A percentile compares a stretch with the other conserved stretches of the same genome.
Evolutionary conservation across 169 alveolate genomes (phyloP).

Genomic region (Eimeria tenella): DNA sequence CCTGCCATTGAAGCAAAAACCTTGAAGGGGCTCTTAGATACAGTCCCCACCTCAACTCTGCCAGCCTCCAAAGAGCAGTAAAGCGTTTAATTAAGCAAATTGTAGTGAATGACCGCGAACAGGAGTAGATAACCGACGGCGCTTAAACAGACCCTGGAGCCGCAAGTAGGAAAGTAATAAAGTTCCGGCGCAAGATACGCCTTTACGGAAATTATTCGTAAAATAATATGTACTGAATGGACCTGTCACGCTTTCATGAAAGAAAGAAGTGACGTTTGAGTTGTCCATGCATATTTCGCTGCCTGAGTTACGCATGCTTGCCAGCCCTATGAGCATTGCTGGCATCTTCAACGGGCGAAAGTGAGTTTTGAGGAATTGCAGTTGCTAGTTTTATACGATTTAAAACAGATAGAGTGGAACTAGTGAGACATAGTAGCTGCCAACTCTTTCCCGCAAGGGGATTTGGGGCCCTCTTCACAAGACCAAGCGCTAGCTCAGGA

Average conservation of each 20-base stretch:
- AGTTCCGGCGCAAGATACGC: not conserved
- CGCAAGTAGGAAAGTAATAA: too few species aligned
- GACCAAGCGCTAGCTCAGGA: too few species aligned
- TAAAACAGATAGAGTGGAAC: not conserved
- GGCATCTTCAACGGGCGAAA: not conserved
- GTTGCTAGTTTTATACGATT: not conserved
- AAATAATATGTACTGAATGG: not conserved
- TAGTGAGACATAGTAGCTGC: not conserved
- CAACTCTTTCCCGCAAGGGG: not conserved
- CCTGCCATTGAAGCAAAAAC: too few species aligned
- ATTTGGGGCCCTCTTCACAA: not conserved
- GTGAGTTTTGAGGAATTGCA: not conserved
- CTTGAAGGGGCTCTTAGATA: too few species aligned
- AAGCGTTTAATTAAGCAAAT: too few species aligned
- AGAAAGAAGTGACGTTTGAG: not conserved
- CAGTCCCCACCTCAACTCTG: too few species aligned
- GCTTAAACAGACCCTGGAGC: too few species aligned
- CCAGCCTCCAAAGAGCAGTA: too few species aligned
- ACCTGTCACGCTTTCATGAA: not conserved
- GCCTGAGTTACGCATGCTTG: conserved; percentile 22
- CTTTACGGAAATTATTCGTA: too few species aligned
- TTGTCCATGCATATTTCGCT: not conserved
- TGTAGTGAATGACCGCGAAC: too few species aligned
- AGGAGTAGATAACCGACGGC: too few species aligned
- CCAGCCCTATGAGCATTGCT: conserved; percentile 26